Conservation (phyloP, 2,329 filamentous ascomycete genomes). For the Hymenoscyphus fraxineus region DNA sequence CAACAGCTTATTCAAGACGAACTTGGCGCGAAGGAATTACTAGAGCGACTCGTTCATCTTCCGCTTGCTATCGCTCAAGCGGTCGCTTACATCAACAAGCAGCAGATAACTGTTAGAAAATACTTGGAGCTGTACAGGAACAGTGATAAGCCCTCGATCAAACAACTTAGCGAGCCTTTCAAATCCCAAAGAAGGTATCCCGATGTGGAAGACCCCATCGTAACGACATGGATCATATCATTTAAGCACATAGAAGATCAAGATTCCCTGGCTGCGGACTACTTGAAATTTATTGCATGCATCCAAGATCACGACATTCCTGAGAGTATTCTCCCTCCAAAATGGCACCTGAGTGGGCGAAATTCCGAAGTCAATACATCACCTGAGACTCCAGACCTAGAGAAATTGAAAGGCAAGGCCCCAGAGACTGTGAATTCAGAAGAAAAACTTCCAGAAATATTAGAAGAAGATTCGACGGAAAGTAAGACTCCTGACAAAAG, state of each 20-base stretch:
- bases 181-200: slow-evolving; percentile 17
- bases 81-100: slow-evolving; percentile 20
- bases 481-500: slow-evolving; percentile 2
- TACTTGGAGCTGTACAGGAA: slow-evolving; percentile 16
- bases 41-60: slow-evolving; percentile 28
- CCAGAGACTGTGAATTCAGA: too few relatives aligned
- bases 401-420: too few relatives aligned
- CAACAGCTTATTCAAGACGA: slow-evolving; percentile 15
- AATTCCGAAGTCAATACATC: too few relatives aligned
- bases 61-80: slow-evolving; percentile 34
- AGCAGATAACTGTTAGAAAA: slow-evolving; percentile 16
- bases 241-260: not conserved
- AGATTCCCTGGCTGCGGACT: slow-evolving; percentile 31
- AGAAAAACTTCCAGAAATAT: too few relatives aligned
- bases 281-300: slow-evolving; percentile 31
- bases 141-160: slow-evolving; percentile 5
- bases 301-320: slow-evolving; percentile 31
- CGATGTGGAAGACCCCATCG: slow-evolving; percentile 20
- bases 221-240: not conserved
- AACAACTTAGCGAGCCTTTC: slow-evolving; percentile 8
- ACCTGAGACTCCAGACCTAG: too few relatives aligned
- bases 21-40: slow-evolving; percentile 19
- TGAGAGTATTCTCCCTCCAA: slow-evolving; percentile 8
- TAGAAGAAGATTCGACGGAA: not conserved
- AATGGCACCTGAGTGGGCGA: slow-evolving; percentile 5